Evolutionary conservation across 2,329 filamentous ascomycete genomes (phyloP), one percentile per base, ranked within the genome.

Genomic region (Exophiala dermatitidis): DNA sequence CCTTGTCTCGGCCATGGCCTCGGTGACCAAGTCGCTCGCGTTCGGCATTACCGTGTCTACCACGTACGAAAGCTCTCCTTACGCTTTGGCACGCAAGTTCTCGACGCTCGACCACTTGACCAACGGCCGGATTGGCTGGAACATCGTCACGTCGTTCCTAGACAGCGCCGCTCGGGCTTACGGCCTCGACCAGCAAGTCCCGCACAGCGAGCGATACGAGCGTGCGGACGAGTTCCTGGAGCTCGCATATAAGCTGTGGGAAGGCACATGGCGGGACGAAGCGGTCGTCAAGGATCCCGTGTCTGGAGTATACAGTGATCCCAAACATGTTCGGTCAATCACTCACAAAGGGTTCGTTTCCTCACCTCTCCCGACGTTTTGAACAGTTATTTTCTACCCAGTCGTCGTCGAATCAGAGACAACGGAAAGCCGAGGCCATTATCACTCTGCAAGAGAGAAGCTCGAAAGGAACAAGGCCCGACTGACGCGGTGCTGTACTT

Each of bases 31-130:
- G 58, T 84, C 74, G 53, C 75, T 87, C 10, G 80, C 77, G 0
- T 86, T 87, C 54, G 83, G 83, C 0, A 80, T 86, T 0, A 86
- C 84, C 0, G 76, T 82, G 0, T 78, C 79, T 1, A 85, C 83
- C 0, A 85, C 81, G 0, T 86, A 86, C 57, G 83, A 86, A 65
- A 77, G 82, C 62, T 19, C 19, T 19, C 83, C 84, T 0, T 86
- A 84, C 62, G 78, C 84, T 60, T 70, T 86, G 9, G 83, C 84
- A 0, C 69, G 83, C 12, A 69, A 82, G n/a, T 67, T 86, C 5
- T 81, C 77, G 2, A 86, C 83, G 0, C 71, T 85, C 0, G 84
- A 86, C 62, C 83, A 86, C 64, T 68, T 86, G 5, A 80, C 80
- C 0, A 79, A 79, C 41, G 82, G 83, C n/a, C 72, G 83, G 68